These are phyloP conservation scores for Tranzscheliella williamsii DNA, from an alignment of 1,284 basidiomycete species.

Conservation along the genomic window DNA sequence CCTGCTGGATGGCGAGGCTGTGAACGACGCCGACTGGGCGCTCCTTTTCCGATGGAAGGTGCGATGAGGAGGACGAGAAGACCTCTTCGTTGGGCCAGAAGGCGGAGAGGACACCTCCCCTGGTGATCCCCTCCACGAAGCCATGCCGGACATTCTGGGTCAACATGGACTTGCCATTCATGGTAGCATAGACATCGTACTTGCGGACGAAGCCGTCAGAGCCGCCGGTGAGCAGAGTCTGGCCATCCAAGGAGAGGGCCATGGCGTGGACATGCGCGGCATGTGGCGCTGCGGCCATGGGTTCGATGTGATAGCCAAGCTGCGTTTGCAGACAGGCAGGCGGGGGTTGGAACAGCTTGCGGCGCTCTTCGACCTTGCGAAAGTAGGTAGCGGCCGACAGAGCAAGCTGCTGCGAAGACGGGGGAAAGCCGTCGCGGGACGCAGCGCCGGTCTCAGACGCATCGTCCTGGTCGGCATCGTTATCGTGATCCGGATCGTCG, in stretches of 20 bases:
- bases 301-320: constrained; percentile 70
- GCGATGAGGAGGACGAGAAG: constrained; percentile 6
- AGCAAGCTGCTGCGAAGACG: constrained; percentile 5
- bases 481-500: constrained; percentile 5
- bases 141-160: constrained; percentile 87
- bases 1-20: constrained; percentile 54
- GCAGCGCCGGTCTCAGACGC: constrained; percentile 3
- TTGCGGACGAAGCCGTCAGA: constrained; percentile 91
- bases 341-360: constrained; percentile 19
- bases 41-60: constrained; percentile 19
- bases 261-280: constrained; percentile 83
- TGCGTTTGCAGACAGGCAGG: constrained; percentile 10
- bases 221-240: constrained; percentile 84
- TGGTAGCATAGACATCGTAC: constrained; percentile 86
- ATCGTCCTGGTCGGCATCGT: constrained; percentile 1
- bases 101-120: constrained; percentile 79
- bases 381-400: constrained; percentile 22
- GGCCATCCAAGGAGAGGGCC: constrained; percentile 81
- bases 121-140: constrained; percentile 89
- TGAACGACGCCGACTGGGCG: constrained; percentile 48
- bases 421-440: constrained; percentile 7
- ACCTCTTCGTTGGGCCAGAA: constrained; percentile 74
- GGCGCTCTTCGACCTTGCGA: constrained; percentile 23
- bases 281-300: constrained; percentile 86
- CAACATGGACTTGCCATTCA: constrained; percentile 83